Evolutionary conservation across 1,139 yeast genomes (phyloP).

Genomic region (Geotrichum fermentans): DNA sequence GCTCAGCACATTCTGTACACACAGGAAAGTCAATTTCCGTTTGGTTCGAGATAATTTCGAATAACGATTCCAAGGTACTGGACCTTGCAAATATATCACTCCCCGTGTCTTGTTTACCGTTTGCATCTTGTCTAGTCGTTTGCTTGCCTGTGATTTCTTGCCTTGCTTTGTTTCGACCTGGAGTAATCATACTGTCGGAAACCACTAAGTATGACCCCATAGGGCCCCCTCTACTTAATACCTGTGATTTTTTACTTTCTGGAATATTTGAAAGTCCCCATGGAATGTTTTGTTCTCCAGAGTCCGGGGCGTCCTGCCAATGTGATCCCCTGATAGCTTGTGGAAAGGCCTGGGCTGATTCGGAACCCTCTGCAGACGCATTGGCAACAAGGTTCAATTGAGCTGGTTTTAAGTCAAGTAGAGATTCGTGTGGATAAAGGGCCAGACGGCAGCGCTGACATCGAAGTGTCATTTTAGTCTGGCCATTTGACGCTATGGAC

Average conservation of each 20-base stretch:
- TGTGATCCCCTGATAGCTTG: constrained; percentile 2
- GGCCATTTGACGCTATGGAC: constrained; percentile 6
- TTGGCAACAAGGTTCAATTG: constrained; percentile 43
- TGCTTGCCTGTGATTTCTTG: constrained; percentile 7
- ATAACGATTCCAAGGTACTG: constrained; percentile 53
- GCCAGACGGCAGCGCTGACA: constrained; percentile 64
- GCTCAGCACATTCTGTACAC: constrained; percentile 76
- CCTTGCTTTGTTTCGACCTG: constrained; percentile 14
- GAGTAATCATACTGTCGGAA: constrained; percentile 18
- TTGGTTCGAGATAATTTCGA: constrained; percentile 60
- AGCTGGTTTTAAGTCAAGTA: constrained; percentile 49
- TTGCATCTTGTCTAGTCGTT: constrained; percentile 1
- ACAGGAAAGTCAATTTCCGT: constrained; percentile 85
- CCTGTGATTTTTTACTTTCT: constrained; percentile 8
- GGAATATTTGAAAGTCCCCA: constrained; percentile 21
- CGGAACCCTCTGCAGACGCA: constrained; percentile 14
- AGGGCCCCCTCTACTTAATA: constrained; percentile 13
- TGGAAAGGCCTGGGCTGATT: background rate
- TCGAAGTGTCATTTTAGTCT: constrained; percentile 22
- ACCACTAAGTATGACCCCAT: constrained; percentile 21
- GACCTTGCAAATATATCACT: constrained; percentile 42
- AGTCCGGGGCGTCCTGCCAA: constrained; percentile 4
- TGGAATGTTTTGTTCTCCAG: constrained; percentile 5
- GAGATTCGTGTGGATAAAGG: constrained; percentile 50
- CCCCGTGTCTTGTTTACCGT: constrained; percentile 22